Conservation (phyloP, 2,329 filamentous ascomycete genomes). For the Cryphonectria naterciae region DNA sequence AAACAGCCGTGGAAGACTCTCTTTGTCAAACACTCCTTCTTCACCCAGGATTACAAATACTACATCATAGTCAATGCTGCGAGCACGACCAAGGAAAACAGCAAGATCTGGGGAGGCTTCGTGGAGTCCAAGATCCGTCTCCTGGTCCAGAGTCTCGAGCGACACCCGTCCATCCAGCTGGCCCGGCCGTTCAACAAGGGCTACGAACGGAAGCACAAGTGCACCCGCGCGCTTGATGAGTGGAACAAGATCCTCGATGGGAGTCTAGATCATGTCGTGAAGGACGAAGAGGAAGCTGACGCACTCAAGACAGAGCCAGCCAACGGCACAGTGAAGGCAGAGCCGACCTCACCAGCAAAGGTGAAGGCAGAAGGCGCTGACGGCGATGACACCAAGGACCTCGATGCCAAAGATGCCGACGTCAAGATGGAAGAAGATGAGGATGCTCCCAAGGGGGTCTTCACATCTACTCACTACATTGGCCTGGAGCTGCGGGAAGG, state of each 20-base stretch:
- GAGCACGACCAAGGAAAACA: conserved; percentile 80
- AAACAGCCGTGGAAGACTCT: conserved; percentile 83
- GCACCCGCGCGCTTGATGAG: conserved; percentile 53
- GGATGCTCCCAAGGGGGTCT: conserved; percentile 55
- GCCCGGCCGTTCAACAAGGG: conserved; percentile 94
- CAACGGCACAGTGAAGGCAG: conserved; percentile 50
- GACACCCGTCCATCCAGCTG: conserved; percentile 76
- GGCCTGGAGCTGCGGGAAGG: conserved; percentile 79
- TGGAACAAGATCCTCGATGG: conserved; percentile 59
- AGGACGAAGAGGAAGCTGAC: conserved; percentile 38
- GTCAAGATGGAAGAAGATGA: conserved; percentile 33
- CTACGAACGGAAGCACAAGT: conserved; percentile 81
- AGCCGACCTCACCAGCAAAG: conserved; percentile 51
- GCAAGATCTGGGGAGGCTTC: conserved; percentile 86
- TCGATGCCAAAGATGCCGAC: conserved; percentile 33
- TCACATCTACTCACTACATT: conserved; percentile 93
- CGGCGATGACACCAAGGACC: conserved; percentile 28
- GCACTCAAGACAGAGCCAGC: conserved; percentile 53
- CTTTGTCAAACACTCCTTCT: conserved; percentile 90
- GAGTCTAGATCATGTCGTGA: conserved; percentile 50
- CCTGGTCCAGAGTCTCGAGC: conserved; percentile 81
- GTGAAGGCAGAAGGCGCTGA: conserved; percentile 37
- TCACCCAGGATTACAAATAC: conserved; percentile 91
- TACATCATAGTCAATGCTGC: conserved; percentile 88
- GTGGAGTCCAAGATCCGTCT: conserved; percentile 92